phyloP scores from a whole-genome alignment of 1,139 yeast genomes.

The Dujonia santamariae region DNA sequence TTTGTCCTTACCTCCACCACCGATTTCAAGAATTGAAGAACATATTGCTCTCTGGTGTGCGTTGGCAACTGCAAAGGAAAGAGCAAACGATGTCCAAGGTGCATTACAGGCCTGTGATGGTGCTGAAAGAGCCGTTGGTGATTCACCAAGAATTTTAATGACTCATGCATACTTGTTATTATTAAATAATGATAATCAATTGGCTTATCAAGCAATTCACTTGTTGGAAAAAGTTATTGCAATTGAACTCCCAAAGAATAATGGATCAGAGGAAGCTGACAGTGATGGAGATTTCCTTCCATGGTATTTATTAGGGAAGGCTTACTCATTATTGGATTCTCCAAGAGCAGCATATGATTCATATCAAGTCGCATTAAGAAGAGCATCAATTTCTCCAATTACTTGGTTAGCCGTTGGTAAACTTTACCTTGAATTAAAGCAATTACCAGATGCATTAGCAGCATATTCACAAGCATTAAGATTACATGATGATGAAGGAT shows the following conservation, averaged over 20 bases:
- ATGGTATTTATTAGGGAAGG: conserved; percentile 56
- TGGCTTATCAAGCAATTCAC: conserved; percentile 28
- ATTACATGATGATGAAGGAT: conserved; percentile 46
- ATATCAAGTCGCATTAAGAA: conserved; percentile 53
- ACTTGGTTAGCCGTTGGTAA: conserved; percentile 69
- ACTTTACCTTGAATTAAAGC: conserved; percentile 55
- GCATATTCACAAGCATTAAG: conserved; percentile 66
- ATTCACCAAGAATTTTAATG: conserved; percentile 41
- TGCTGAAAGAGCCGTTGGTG: conserved; percentile 43
- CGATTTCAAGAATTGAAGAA: conserved; percentile 41
- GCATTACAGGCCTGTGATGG: conserved; percentile 49
- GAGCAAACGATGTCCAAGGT: conserved; percentile 45
- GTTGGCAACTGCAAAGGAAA: conserved; percentile 47
- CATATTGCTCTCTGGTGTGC: conserved; percentile 53
- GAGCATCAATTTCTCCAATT: conserved; percentile 53
- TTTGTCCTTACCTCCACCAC: conserved; percentile 47
- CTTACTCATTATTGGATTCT: conserved; percentile 43
- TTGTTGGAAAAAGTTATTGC: conserved; percentile 35
- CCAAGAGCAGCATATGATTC: conserved; percentile 56
- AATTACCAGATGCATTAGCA: conserved; percentile 61
- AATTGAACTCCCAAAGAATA: conserved; percentile 22
- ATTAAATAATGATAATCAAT: conserved; percentile 1
- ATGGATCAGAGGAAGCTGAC: conserved; percentile 11
- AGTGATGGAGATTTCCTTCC: conserved; percentile 51
- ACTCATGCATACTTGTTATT: conserved; percentile 45